Evolutionary conservation across 306 rosid species (phyloP).

Genomic region (Cyclanthera cordifolia): DNA sequence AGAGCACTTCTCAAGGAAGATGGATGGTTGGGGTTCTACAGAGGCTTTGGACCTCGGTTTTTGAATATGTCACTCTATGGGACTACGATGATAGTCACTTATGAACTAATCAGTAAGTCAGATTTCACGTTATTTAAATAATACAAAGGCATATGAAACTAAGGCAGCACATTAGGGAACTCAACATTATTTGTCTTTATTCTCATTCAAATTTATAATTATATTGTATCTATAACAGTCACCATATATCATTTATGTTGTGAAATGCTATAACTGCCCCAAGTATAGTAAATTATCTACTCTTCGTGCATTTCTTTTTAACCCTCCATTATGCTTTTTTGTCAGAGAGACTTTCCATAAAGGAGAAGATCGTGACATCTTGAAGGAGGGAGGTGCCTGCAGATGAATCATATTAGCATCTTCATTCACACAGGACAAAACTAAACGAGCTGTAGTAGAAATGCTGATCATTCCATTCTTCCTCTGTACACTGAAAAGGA

Average conservation of each 20-base stretch:
- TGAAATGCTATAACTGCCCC: too few species aligned
- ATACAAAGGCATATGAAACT: background rate
- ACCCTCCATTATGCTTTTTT: constrained; percentile 13
- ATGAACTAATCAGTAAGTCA: constrained; percentile 71
- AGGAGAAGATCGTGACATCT: constrained; percentile 16
- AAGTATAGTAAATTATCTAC: too few species aligned
- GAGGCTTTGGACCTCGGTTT: constrained; percentile 84
- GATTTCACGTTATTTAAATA: background rate
- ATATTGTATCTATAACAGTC: background rate
- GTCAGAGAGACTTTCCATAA: constrained; percentile 68
- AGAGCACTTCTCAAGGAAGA: constrained; percentile 54
- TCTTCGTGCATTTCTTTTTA: background rate
- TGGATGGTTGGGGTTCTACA: constrained; percentile 87
- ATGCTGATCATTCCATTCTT: background rate
- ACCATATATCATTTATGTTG: background rate
- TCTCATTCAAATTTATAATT: background rate
- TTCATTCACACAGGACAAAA: background rate
- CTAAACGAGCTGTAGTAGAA: background rate
- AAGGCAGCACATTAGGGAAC: background rate
- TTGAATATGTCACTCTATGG: constrained; percentile 80
- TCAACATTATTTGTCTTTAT: background rate
- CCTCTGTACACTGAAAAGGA: background rate
- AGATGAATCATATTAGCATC: background rate
- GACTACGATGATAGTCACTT: constrained; percentile 81
- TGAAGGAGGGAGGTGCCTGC: background rate